Percentiles rank a stretch among this genome's conserved stretches.
Conservation (phyloP, 2,329 filamentous ascomycete species). For the Samsoniella hepiali region DNA sequence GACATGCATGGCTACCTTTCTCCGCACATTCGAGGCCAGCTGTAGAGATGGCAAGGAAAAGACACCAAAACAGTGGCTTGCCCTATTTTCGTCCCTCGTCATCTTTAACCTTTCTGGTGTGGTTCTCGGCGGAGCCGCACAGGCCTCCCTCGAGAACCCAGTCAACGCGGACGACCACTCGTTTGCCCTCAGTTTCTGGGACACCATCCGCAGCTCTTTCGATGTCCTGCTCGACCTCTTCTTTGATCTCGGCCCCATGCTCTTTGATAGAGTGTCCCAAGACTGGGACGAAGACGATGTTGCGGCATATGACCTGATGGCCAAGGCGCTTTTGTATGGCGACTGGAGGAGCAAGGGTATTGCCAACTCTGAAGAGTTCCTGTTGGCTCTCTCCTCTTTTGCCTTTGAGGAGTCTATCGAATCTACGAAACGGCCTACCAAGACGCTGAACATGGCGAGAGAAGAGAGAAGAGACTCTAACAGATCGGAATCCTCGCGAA, state of each 20-base stretch:
- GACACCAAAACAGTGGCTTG: slow-evolving; percentile 47
- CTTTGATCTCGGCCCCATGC: slow-evolving; percentile 7
- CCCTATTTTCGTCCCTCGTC: slow-evolving; percentile 53
- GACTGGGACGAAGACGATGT: slow-evolving; percentile 14
- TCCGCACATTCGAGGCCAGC: slow-evolving; percentile 50
- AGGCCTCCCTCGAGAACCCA: slow-evolving; percentile 5
- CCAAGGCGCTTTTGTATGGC: slow-evolving; percentile 4
- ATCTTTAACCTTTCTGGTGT: slow-evolving; percentile 57
- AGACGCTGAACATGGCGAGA: background rate
- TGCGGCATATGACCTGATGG: slow-evolving; percentile 7
- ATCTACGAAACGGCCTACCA: background rate
- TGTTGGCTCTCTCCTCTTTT: slow-evolving; percentile 1
- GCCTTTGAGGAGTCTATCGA: background rate
- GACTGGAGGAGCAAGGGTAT: slow-evolving; percentile 9
- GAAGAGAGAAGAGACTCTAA: background rate
- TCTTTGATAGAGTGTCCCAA: slow-evolving; percentile 6
- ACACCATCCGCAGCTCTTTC: slow-evolving; percentile 1
- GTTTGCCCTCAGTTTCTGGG: slow-evolving; percentile 8
- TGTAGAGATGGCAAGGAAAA: slow-evolving; percentile 33
- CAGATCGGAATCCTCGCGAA: background rate
- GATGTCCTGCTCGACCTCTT: slow-evolving; percentile 6
- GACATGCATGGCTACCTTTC: slow-evolving; percentile 49
- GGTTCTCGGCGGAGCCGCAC: slow-evolving; percentile 45
- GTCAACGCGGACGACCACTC: slow-evolving; percentile 14
- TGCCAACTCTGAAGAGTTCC: slow-evolving; percentile 9